phyloP scores from a whole-genome alignment of 768 basidiomycete species.

The Pulveroboletus sp. region DNA sequence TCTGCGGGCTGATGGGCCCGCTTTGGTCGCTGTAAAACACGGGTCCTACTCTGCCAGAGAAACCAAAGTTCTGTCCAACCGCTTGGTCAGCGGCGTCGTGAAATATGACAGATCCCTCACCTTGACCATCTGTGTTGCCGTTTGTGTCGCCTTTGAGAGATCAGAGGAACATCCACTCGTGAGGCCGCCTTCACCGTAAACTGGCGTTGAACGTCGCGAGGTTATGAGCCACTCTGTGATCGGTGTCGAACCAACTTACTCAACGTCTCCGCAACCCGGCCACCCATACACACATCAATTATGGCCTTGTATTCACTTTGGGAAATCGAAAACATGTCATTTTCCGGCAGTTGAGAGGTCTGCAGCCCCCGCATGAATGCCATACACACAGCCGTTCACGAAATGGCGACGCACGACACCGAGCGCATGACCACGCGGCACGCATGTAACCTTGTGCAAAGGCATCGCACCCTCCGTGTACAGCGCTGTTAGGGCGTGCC shows the following conservation, averaged over 20 bases:
- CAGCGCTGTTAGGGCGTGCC: conserved; percentile 90
- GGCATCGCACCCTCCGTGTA: conserved; percentile 96
- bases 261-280: conserved; percentile 91
- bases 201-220: conserved; percentile 33
- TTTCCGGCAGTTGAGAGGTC: conserved; percentile 76
- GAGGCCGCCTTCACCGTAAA: conserved; percentile 83
- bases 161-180: conserved; percentile 93
- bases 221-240: conserved; percentile 7
- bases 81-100: not conserved
- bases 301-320: conserved; percentile 70
- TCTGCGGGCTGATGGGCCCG: conserved; percentile 64
- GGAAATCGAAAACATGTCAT: conserved; percentile 69
- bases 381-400: not conserved
- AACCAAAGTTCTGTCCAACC: conserved; percentile 61
- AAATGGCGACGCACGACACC: conserved; percentile 58
- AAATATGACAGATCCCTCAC: conserved; percentile 37
- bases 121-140: conserved; percentile 85
- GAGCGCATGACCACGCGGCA: conserved; percentile 92
- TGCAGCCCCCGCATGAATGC: conserved; percentile 24
- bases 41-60: conserved; percentile 75
- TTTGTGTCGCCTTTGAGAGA: conserved; percentile 71
- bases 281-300: conserved; percentile 92
- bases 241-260: conserved; percentile 40
- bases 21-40: conserved; percentile 75
- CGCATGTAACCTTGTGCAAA: conserved; percentile 94